Base-by-base conservation (phyloP, 306 rosid genomes). In the Psophocarpus tetragonolobus region DNA sequence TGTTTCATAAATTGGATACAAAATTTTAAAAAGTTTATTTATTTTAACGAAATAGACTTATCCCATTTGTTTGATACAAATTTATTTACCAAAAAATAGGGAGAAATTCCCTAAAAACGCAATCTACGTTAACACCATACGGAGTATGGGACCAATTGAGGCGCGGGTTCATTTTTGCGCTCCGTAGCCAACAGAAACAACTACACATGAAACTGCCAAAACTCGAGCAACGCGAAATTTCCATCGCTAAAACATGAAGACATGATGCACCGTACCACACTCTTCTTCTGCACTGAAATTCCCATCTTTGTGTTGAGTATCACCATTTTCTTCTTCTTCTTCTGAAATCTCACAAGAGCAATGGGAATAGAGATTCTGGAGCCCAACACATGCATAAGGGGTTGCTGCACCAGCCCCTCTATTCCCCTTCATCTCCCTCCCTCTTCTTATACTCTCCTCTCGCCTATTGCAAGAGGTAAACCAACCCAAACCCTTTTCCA, bases 311-410 rank as follows among this genome's bases (percentile, higher is more conserved):
- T 23, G 8, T 10, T 35, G 17, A 24, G 30, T 41, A 21, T 1
- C 10, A 1, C 29, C 41, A 11, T 75, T 68, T 0, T 42, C 70
- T 4, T 54, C 36, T 15, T 47, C 73, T n/a, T 27, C 18, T 63
- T 18, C 60, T 50, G 50, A 12, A 39, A 18, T 62, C 68, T 14
- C 54, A 33, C 63, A 12, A 54, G 60, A 72, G 63, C 8, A 32
- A 72, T 94, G 93, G 90, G 87, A 17, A 26, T 90, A 8, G 84
- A 85, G 77, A 90, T 94, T 48, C 26, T 64, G 76, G 96, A 88
- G 84, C 97, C 98, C 15, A 94, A 94, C 88, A 79, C 87, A 0
- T 94, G 98, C 89, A 73, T 92, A 7, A 85, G 98, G 82, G 98
- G 98, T 23, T 94, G 98, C 90, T 92, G 97, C 68, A 74, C 76